Evolutionary conservation across 1,284 basidiomycete species (phyloP).

Genomic region (Prillingera fragicola): DNA sequence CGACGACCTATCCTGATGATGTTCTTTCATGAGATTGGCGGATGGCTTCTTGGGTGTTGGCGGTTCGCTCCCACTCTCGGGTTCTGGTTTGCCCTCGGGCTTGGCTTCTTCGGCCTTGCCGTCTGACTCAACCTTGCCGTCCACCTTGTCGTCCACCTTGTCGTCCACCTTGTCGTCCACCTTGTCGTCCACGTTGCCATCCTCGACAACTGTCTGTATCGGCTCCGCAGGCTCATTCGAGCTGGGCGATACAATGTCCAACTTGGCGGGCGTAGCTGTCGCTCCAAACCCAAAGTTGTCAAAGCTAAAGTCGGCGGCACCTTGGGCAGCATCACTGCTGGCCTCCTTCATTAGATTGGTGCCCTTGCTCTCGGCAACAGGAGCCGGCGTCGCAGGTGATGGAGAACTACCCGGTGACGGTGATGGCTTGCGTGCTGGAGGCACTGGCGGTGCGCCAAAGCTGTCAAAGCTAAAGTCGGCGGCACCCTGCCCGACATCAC

Average conservation of each 20-base stretch:
- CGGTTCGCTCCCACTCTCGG: too few relatives aligned
- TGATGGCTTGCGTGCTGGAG: too few relatives aligned
- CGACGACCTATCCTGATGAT: background rate
- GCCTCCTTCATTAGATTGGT: slow-evolving; percentile 8
- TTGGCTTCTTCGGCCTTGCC: background rate
- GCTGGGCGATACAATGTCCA: too few relatives aligned
- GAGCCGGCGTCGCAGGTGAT: too few relatives aligned
- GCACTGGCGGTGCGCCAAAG: too few relatives aligned
- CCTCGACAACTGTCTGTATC: background rate
- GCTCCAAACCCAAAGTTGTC: slow-evolving; percentile 5
- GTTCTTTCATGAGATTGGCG: slow-evolving; percentile 9
- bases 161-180: background rate
- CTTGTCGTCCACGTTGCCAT: background rate
- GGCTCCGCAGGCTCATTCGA: too few relatives aligned
- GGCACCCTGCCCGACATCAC: background rate
- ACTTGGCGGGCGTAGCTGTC: too few relatives aligned
- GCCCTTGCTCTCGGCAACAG: slow-evolving; percentile 1
- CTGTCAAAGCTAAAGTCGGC: background rate
- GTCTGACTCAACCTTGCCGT: background rate
- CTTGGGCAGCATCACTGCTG: background rate
- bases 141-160: background rate
- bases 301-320: slow-evolving; percentile 2
- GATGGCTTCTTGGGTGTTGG: background rate
- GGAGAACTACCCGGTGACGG: too few relatives aligned
- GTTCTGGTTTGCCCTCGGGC: too few relatives aligned